A percentile compares a stretch with the other conserved stretches of the same genome.
These are phyloP conservation scores for Purpureocillium takamizusanense DNA, from an alignment of 2,329 filamentous ascomycete species.

Conservation along the genomic window DNA sequence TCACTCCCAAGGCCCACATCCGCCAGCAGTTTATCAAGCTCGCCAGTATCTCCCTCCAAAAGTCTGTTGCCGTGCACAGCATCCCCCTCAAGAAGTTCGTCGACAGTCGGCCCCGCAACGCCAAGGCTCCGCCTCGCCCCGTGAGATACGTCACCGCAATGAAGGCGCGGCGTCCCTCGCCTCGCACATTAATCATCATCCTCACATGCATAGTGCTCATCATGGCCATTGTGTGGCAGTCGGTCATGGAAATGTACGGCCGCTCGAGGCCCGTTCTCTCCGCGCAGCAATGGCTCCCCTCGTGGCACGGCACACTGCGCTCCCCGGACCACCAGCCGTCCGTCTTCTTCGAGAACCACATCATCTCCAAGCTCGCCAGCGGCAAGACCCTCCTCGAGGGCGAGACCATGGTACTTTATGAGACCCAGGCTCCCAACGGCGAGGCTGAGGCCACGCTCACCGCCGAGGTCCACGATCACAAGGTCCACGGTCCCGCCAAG, in stretches of 20 bases:
- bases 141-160: constrained; percentile 63
- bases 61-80: constrained; percentile 70
- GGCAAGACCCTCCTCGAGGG: constrained; percentile 22
- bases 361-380: constrained; percentile 27
- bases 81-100: constrained; percentile 53
- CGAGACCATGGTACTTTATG: constrained; percentile 28
- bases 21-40: constrained; percentile 50
- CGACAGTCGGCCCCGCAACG: constrained; percentile 22
- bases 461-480: constrained; percentile 36
- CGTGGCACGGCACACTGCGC: constrained; percentile 24
- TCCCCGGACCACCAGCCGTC: constrained; percentile 14
- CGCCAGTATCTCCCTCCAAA: constrained; percentile 72
- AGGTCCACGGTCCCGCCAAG: constrained; percentile 42
- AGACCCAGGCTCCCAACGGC: constrained; percentile 7
- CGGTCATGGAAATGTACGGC: constrained; percentile 55
- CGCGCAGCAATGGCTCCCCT: constrained; percentile 45
- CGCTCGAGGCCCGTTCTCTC: constrained; percentile 46
- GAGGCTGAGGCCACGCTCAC: constrained; percentile 17
- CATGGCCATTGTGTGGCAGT: constrained; percentile 53
- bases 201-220: constrained; percentile 49
- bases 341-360: constrained; percentile 18
- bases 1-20: constrained; percentile 37
- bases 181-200: constrained; percentile 40
- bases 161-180: constrained; percentile 43
- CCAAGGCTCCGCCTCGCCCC: constrained; percentile 32